Conservation (phyloP, 345 rosid species). For the Anacardium occidentale region DNA sequence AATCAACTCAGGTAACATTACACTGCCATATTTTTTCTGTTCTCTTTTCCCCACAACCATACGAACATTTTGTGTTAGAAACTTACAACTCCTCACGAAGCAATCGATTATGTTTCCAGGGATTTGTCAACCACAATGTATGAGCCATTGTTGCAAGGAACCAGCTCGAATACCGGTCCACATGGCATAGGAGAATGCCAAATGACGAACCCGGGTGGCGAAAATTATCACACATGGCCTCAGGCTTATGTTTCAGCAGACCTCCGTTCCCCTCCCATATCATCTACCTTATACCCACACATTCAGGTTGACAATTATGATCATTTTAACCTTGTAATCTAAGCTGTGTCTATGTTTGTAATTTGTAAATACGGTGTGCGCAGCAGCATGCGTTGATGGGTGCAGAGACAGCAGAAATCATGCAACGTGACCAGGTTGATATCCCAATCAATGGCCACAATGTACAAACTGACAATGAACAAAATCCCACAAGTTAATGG, state of each 20-base stretch:
- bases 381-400: conserved; percentile 34
- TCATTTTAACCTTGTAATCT: neutral
- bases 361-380: neutral
- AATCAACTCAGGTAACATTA: conserved; percentile 39
- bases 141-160: conserved; percentile 36
- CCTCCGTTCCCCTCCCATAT: conserved; percentile 21
- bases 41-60: too few species aligned
- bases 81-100: too few species aligned
- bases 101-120: conserved; percentile 15
- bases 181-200: conserved; percentile 40
- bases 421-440: conserved; percentile 39
- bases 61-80: too few species aligned
- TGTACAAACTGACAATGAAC: conserved; percentile 23
- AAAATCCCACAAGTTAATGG: conserved; percentile 35
- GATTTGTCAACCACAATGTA: conserved; percentile 28
- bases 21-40: neutral
- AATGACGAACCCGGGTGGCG: conserved; percentile 33
- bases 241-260: conserved; percentile 33
- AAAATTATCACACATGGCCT: conserved; percentile 41
- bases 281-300: conserved; percentile 39
- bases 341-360: neutral
- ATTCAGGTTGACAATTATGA: conserved; percentile 34
- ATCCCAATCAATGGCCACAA: conserved; percentile 20
- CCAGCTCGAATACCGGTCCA: conserved; percentile 27
- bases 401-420: conserved; percentile 26